Evolutionary conservation across 805 yeast genomes (phyloP).

Genomic region (Candida jianshihensis): DNA sequence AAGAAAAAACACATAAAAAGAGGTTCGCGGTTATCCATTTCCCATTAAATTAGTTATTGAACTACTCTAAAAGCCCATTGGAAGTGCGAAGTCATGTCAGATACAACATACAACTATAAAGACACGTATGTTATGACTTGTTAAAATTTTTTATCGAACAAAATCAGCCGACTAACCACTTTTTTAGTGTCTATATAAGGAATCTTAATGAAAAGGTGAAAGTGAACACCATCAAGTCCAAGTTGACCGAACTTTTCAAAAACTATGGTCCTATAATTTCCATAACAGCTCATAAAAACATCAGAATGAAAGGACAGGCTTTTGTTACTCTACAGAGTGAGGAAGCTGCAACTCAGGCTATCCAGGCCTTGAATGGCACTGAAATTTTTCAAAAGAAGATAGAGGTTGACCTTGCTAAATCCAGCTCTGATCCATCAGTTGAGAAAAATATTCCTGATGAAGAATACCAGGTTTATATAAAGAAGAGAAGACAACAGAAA

Average conservation of each 20-base stretch:
- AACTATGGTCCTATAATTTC: slow-evolving; percentile 42
- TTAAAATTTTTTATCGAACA: background rate
- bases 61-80: background rate
- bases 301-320: slow-evolving; percentile 79
- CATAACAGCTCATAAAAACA: slow-evolving; percentile 49
- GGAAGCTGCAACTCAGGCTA: slow-evolving; percentile 32
- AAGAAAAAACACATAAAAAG: too few species aligned
- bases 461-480: slow-evolving; percentile 12
- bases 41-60: too few species aligned
- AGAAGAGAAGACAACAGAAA: slow-evolving; percentile 13
- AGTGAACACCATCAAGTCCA: slow-evolving; percentile 38
- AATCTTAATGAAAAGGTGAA: slow-evolving; percentile 69
- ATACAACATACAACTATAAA: slow-evolving; percentile 8
- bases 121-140: slow-evolving; percentile 19
- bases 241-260: slow-evolving; percentile 35
- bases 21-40: too few species aligned
- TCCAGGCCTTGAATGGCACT: slow-evolving; percentile 13
- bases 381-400: slow-evolving; percentile 16
- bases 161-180: slow-evolving; percentile 1
- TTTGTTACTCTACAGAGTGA: slow-evolving; percentile 50
- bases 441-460: slow-evolving; percentile 7
- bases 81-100: background rate
- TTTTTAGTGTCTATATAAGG: slow-evolving; percentile 41
- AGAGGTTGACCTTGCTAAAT: slow-evolving; percentile 19
- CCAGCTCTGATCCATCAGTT: slow-evolving; percentile 19